These are phyloP conservation scores for Trichophyton mentagrophytes DNA, from an alignment of 2,329 filamentous ascomycete genomes.

Conservation along the genomic window DNA sequence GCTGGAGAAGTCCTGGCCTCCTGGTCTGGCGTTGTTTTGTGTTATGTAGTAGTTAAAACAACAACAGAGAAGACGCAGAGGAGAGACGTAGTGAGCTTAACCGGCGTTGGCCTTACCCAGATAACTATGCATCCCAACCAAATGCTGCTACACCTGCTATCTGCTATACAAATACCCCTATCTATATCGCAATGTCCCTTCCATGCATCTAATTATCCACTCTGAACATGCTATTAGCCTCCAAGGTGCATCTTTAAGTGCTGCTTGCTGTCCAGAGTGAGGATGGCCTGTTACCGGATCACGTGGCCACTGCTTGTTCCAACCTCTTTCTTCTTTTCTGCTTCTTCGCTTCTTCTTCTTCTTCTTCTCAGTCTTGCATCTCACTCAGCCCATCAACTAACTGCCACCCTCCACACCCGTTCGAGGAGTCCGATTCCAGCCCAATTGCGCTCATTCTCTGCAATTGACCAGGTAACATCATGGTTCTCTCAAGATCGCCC, in stretches of 20 bases:
- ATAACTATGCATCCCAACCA: no score
- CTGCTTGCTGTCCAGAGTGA: not conserved
- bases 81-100: no score
- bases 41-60: not conserved
- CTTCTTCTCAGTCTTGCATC: not conserved
- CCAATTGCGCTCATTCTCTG: not conserved
- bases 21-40: not conserved
- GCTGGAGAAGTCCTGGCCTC: no score
- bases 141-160: not conserved
- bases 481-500: constrained; percentile 26
- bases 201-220: not conserved
- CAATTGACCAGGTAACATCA: constrained; percentile 14
- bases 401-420: not conserved
- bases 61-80: no score
- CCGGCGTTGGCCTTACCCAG: no score
- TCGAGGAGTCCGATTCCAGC: not conserved
- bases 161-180: not conserved
- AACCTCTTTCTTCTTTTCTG: not conserved
- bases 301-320: not conserved
- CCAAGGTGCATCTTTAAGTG: not conserved
- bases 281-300: not conserved
- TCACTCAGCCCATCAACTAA: not conserved
- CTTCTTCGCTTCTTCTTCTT: not conserved
- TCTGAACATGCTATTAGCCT: not conserved
- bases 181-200: not conserved